These are phyloP conservation scores for Rutstroemia sydowiana DNA, from an alignment of 2,329 filamentous ascomycete genomes.

Conservation along the genomic window DNA sequence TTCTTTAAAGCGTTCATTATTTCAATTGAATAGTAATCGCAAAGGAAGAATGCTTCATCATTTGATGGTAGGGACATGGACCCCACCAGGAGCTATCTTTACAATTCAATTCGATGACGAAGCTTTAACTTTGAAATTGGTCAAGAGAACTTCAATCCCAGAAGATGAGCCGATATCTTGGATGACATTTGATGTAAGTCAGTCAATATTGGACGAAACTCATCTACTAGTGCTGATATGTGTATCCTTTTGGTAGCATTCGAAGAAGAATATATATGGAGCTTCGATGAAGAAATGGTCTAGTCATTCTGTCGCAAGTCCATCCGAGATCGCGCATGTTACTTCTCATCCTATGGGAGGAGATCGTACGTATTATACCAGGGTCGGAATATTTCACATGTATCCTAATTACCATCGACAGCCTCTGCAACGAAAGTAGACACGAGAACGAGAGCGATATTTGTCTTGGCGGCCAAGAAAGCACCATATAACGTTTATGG, in stretches of 20 bases:
- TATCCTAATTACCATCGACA: constrained; percentile 4
- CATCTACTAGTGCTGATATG: neutral
- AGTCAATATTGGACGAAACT: constrained; percentile 14
- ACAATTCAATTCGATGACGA: constrained; percentile 85
- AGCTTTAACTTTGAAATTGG: constrained; percentile 61
- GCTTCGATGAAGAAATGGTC: constrained; percentile 93
- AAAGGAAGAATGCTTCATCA: constrained; percentile 70
- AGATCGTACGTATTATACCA: constrained; percentile 50
- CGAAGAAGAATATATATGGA: constrained; percentile 78
- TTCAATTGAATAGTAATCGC: too few relatives aligned
- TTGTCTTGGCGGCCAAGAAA: constrained; percentile 71
- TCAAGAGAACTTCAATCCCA: constrained; percentile 76
- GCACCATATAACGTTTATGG: constrained; percentile 79
- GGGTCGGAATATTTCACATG: neutral
- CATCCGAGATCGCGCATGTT: constrained; percentile 69
- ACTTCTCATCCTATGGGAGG: constrained; percentile 68
- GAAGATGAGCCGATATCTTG: constrained; percentile 83
- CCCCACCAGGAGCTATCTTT: constrained; percentile 81
- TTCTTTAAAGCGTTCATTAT: neutral
- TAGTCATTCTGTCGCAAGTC: constrained; percentile 68
- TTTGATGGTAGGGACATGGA: constrained; percentile 90
- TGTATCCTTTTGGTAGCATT: constrained; percentile 48
- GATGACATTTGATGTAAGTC: constrained; percentile 82
- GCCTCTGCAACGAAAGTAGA: constrained; percentile 60
- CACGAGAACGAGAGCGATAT: constrained; percentile 83